Conservation (phyloP, 306 rosid species). For the Alnus rubra region DNA sequence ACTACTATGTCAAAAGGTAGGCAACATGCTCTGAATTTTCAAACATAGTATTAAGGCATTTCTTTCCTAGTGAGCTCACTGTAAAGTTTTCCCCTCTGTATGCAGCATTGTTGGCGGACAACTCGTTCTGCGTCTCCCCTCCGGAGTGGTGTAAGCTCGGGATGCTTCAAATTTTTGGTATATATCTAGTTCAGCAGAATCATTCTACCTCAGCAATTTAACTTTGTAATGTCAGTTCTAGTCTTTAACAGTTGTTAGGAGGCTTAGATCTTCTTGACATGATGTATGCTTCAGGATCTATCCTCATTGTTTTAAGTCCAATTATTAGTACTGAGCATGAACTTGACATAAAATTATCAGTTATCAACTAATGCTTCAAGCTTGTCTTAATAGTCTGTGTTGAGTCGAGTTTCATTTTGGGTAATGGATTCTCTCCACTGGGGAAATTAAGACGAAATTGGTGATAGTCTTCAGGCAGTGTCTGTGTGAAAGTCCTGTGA, state of each 20-base stretch:
- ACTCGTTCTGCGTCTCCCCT: slow-evolving; percentile 71
- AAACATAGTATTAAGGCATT: not conserved
- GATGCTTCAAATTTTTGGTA: slow-evolving; percentile 18
- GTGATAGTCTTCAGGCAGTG: not conserved
- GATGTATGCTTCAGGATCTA: not conserved
- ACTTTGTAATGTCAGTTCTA: not conserved
- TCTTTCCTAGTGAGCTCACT: slow-evolving; percentile 23
- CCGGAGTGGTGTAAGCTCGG: slow-evolving; percentile 59
- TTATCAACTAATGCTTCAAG: not conserved
- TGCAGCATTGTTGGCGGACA: slow-evolving; percentile 73
- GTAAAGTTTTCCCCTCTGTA: slow-evolving; percentile 18
- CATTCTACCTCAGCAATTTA: not conserved
- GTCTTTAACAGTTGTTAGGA: not conserved
- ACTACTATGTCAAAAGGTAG: slow-evolving; percentile 76
- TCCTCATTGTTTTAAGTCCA: not conserved
- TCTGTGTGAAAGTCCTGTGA: too few species aligned
- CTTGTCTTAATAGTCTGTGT: too few species aligned
- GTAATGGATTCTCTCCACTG: too few species aligned
- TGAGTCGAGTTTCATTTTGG: too few species aligned
- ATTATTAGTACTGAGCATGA: not conserved
- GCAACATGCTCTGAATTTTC: slow-evolving; percentile 14
- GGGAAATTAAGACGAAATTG: too few species aligned
- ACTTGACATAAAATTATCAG: not conserved
- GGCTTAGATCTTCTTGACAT: not conserved
- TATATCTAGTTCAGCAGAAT: slow-evolving; percentile 1